These are phyloP conservation scores for Trichosporon coremiiforme DNA, from an alignment of 1,284 basidiomycete species.

Conservation along the genomic window DNA sequence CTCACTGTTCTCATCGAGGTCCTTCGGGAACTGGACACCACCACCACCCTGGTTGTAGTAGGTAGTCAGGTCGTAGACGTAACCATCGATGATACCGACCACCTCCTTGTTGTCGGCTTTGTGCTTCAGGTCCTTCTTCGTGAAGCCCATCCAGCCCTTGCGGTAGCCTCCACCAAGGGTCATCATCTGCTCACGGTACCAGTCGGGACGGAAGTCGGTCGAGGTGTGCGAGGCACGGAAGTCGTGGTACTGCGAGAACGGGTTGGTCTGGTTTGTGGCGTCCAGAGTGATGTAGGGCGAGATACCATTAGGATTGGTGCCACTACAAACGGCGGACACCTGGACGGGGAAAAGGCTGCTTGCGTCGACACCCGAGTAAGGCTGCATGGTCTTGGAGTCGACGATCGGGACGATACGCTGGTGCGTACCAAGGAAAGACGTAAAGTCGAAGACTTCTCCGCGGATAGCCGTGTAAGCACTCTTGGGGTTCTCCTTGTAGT, in stretches of 20 bases:
- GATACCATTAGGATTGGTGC: slow-evolving; percentile 70
- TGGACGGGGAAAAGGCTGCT: slow-evolving; percentile 91
- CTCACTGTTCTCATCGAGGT: slow-evolving; percentile 57
- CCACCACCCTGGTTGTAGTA: slow-evolving; percentile 64
- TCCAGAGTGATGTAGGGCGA: slow-evolving; percentile 82
- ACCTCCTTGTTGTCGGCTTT: slow-evolving; percentile 65
- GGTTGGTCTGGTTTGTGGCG: slow-evolving; percentile 73
- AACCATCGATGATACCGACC: slow-evolving; percentile 77
- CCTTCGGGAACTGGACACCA: slow-evolving; percentile 65
- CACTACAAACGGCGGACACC: slow-evolving; percentile 92
- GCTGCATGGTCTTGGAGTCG: slow-evolving; percentile 69
- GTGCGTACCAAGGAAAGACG: slow-evolving; percentile 61
- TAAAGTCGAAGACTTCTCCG: slow-evolving; percentile 72
- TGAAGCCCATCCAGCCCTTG: slow-evolving; percentile 86
- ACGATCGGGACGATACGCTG: slow-evolving; percentile 72
- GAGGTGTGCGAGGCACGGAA: slow-evolving; percentile 73
- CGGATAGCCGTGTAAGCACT: slow-evolving; percentile 80
- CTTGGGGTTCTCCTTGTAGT: slow-evolving; percentile 65
- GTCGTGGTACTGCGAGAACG: slow-evolving; percentile 86
- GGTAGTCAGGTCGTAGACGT: slow-evolving; percentile 84
- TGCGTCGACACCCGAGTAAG: slow-evolving; percentile 78
- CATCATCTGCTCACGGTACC: slow-evolving; percentile 94
- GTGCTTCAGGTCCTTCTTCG: slow-evolving; percentile 72
- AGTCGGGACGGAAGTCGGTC: slow-evolving; percentile 89
- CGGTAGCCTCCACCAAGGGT: slow-evolving; percentile 84